Conservation (phyloP, 1,139 yeast genomes). For the Debaryomyces udenii region DNA sequence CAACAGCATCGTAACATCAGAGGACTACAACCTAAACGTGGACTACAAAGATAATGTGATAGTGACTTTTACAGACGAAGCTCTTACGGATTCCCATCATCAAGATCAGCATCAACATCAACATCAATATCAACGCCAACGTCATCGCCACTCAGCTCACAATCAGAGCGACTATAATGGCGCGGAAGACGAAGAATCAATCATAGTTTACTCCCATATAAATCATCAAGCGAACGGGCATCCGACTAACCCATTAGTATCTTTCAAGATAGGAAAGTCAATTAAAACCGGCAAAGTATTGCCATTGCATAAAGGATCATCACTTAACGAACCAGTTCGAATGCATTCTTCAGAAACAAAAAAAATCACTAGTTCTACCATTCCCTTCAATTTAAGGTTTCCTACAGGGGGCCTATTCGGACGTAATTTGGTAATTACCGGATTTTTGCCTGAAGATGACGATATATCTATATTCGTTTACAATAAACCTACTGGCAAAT, state of each 20-base stretch:
- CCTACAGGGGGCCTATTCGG: constrained; percentile 70
- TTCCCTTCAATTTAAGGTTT: constrained; percentile 48
- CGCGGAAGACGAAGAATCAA: constrained; percentile 28
- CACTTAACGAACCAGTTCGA: not conserved
- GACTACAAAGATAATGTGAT: constrained; percentile 40
- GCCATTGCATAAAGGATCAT: constrained; percentile 26
- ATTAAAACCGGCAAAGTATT: constrained; percentile 37
- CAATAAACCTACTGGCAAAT: constrained; percentile 62
- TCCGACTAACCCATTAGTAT: constrained; percentile 36
- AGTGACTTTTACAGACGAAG: constrained; percentile 36
- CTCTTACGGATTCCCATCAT: constrained; percentile 21
- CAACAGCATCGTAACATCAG: constrained; percentile 22
- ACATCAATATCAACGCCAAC: constrained; percentile 3
- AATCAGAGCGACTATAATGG: constrained; percentile 2
- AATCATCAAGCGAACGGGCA: constrained; percentile 19
- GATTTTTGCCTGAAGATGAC: constrained; percentile 55
- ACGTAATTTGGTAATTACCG: constrained; percentile 61
- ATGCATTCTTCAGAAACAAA: not conserved
- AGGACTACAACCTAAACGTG: constrained; percentile 27
- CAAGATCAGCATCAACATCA: constrained; percentile 13
- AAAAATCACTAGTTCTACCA: constrained; percentile 18
- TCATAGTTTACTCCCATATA: constrained; percentile 43
- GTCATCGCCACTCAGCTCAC: not conserved
- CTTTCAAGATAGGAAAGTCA: constrained; percentile 38
- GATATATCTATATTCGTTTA: constrained; percentile 61